A percentile compares a stretch with the other conserved stretches of the same genome.
phyloP scores from a whole-genome alignment of 2,329 filamentous ascomycete species.

The Magnaporthales sp. region DNA sequence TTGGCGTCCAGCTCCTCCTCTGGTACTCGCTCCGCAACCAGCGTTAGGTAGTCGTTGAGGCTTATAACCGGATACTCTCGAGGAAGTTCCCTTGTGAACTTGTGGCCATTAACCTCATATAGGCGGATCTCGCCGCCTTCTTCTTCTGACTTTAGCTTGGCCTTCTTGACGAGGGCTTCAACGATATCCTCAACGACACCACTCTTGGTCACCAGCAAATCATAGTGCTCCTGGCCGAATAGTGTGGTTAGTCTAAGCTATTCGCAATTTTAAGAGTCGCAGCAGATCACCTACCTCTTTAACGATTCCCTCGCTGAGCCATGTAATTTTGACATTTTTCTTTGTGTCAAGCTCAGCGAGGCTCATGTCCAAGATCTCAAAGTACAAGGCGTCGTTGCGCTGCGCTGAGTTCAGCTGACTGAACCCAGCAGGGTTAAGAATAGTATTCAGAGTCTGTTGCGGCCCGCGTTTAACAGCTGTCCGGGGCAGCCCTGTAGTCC shows the following conservation, averaged over 20 bases:
- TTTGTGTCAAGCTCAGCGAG: conserved; percentile 88
- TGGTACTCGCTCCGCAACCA: conserved; percentile 76
- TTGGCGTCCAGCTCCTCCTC: conserved; percentile 57
- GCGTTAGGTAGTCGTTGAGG: conserved; percentile 75
- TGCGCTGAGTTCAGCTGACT: conserved; percentile 63
- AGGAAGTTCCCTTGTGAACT: conserved; percentile 71
- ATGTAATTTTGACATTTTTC: conserved; percentile 75
- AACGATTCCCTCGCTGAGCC: conserved; percentile 80
- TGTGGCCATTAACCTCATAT: conserved; percentile 75
- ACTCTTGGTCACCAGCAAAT: conserved; percentile 81
- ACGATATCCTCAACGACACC: conserved; percentile 74
- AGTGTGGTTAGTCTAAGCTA: background rate
- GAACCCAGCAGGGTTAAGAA: conserved; percentile 68
- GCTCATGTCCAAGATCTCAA: conserved; percentile 90
- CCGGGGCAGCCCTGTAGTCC: conserved; percentile 69
- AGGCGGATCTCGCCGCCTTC: conserved; percentile 65
- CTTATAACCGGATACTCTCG: conserved; percentile 66
- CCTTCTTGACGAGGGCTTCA: conserved; percentile 68
- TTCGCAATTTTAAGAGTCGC: background rate
- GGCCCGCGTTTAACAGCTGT: conserved; percentile 63
- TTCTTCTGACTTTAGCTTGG: conserved; percentile 64
- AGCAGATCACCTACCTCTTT: conserved; percentile 60
- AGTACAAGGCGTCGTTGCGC: conserved; percentile 72
- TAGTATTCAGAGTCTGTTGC: conserved; percentile 65
- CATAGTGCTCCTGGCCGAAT: conserved; percentile 55